Conservation (phyloP, 2,329 filamentous ascomycete species). For the Pseudocercospora ulei region DNA sequence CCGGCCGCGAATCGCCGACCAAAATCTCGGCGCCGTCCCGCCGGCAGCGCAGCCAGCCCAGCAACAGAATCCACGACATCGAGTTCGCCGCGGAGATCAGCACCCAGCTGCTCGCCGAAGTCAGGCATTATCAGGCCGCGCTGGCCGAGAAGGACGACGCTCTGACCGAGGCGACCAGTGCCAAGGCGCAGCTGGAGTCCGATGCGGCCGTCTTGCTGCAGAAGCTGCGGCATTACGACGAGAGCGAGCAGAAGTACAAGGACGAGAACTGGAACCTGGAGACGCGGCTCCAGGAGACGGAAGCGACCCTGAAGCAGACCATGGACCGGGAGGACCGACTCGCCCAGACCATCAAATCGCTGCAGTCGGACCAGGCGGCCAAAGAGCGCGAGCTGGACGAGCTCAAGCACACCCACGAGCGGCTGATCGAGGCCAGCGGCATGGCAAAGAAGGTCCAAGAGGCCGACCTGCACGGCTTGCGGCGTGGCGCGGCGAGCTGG, state of each 20-base stretch:
- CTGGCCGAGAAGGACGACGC: conserved; percentile 81
- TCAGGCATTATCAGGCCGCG: conserved; percentile 76
- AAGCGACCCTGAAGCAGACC: conserved; percentile 62
- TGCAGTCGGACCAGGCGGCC: conserved; percentile 64
- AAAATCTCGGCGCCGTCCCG: conserved; percentile 72
- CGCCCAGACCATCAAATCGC: conserved; percentile 57
- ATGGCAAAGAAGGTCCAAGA: conserved; percentile 73
- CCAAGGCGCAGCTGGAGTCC: conserved; percentile 70
- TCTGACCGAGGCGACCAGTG: conserved; percentile 61
- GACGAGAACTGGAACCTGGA: conserved; percentile 98
- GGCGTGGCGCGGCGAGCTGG: conserved; percentile 65
- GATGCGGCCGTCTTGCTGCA: conserved; percentile 72
- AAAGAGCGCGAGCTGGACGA: conserved; percentile 86
- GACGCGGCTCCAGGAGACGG: conserved; percentile 77
- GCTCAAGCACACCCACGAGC: conserved; percentile 67
- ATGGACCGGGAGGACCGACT: conserved; percentile 76
- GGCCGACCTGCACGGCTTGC: conserved; percentile 73
- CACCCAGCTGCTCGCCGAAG: conserved; percentile 84
- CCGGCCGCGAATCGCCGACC: conserved; percentile 74
- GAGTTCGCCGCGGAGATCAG: conserved; percentile 98
- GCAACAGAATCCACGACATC: conserved; percentile 84
- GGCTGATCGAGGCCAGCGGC: conserved; percentile 69
- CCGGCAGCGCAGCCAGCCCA: conserved; percentile 80
- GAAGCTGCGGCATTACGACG: conserved; percentile 71
- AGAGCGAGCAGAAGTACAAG: conserved; percentile 92